Conservation (phyloP, 129 eudicot genomes). For the Flaveria bidentis region DNA sequence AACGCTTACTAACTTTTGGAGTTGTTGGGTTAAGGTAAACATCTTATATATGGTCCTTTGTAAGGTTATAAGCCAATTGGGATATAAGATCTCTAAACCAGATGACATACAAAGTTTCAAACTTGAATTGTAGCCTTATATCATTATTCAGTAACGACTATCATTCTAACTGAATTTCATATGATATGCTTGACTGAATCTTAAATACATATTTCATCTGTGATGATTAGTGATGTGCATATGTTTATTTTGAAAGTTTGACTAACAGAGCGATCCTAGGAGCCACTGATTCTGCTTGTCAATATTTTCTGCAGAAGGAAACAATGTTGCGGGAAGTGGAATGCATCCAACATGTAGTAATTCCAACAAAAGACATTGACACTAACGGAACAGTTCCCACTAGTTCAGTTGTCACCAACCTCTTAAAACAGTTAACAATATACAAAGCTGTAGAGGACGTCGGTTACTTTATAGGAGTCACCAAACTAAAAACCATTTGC, state of each 20-base stretch:
- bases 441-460: constrained; percentile 42
- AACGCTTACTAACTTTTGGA: background rate
- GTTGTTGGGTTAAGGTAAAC: background rate
- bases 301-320: constrained; percentile 33
- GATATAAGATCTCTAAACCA: background rate
- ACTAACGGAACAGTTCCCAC: constrained; percentile 35
- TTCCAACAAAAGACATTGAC: constrained; percentile 38
- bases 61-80: background rate
- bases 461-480: constrained; percentile 68
- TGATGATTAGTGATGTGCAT: background rate
- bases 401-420: constrained; percentile 38
- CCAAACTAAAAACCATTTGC: constrained; percentile 55
- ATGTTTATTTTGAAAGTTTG: background rate
- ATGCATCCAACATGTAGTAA: constrained; percentile 21
- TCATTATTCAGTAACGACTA: background rate
- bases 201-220: background rate
- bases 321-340: constrained; percentile 51
- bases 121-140: background rate
- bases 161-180: background rate
- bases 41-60: background rate
- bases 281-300: background rate
- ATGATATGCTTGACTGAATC: background rate
- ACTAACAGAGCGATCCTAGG: background rate
- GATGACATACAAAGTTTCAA: background rate
- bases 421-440: constrained; percentile 40